A percentile compares a stretch with the other conserved stretches of the same genome.
Conservation (phyloP, 2,329 filamentous ascomycete species). For the Pseudocercospora crystallina region DNA sequence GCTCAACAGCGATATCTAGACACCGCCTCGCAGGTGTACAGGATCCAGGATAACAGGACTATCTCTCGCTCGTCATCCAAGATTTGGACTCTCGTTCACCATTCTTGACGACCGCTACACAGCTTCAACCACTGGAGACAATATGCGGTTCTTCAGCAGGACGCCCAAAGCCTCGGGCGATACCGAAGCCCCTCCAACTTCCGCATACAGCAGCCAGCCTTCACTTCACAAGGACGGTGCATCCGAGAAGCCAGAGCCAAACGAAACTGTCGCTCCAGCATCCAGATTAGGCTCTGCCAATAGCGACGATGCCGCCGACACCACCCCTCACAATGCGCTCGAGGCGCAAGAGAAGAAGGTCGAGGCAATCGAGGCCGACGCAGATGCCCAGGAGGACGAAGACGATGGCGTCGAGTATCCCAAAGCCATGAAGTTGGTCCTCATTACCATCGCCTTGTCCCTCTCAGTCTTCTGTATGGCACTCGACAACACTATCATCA, state of each 20-base stretch:
- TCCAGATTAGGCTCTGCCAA: conserved; percentile 3
- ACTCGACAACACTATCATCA: conserved; percentile 50
- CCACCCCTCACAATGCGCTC: conserved; percentile 1
- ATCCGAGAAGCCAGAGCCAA: conserved; percentile 14
- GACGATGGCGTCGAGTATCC: conserved; percentile 37
- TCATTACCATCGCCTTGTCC: conserved; percentile 39
- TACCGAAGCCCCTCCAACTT: conserved; percentile 4
- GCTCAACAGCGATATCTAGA: no score
- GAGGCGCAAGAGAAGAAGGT: conserved; percentile 19
- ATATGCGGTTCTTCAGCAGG: conserved; percentile 23
- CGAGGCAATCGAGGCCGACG: conserved; percentile 19
- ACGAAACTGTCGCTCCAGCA: conserved; percentile 1
- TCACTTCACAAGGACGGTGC: conserved; percentile 13
- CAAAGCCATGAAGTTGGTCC: conserved; percentile 30
- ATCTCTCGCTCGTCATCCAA: no score
- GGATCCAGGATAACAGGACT: no score
- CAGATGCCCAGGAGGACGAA: conserved; percentile 24
- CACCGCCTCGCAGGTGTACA: no score
- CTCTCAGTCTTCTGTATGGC: conserved; percentile 38
- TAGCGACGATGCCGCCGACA: conserved; percentile 3
- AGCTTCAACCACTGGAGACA: background rate
- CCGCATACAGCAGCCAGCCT: conserved; percentile 6
- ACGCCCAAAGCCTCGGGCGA: conserved; percentile 13
- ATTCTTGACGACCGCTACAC: no score
- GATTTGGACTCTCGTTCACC: no score